Percentiles rank a stretch among this genome's conserved stretches.
These are phyloP conservation scores for Solanum acaule DNA, from an alignment of 257 asterid genomes.

Conservation along the genomic window DNA sequence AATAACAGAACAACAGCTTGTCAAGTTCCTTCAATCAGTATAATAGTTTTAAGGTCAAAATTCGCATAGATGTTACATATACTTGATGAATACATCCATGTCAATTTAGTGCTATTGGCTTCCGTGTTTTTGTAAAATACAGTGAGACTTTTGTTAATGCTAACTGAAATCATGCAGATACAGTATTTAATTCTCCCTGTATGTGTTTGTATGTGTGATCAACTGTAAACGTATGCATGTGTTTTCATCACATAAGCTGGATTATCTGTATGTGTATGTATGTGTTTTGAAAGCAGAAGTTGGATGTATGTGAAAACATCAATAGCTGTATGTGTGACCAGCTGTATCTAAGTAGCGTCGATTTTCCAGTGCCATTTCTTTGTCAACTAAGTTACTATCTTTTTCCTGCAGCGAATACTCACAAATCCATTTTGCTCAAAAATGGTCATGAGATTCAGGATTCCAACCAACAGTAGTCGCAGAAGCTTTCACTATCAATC, in stretches of 20 bases:
- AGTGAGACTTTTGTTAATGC: neutral
- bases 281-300: neutral
- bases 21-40: neutral
- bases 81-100: too few relatives aligned
- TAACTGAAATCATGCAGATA: neutral
- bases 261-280: too few relatives aligned
- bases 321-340: too few relatives aligned
- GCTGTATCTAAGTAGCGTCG: neutral
- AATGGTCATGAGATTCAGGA: constrained; percentile 63
- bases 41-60: neutral
- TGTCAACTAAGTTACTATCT: constrained; percentile 1
- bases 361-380: neutral
- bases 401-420: constrained; percentile 67
- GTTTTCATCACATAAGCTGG: too few relatives aligned
- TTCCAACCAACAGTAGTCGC: constrained; percentile 51
- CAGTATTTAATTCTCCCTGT: neutral
- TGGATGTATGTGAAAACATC: neutral
- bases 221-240: neutral
- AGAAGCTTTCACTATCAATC: constrained; percentile 9
- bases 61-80: neutral
- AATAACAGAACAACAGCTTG: neutral
- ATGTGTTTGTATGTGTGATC: neutral
- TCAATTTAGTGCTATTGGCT: neutral
- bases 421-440: constrained; percentile 59
- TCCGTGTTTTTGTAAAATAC: neutral